Evolutionary conservation across 352 stramenopile genomes (phyloP).

Genomic region (Phytophthora nicotianae): DNA sequence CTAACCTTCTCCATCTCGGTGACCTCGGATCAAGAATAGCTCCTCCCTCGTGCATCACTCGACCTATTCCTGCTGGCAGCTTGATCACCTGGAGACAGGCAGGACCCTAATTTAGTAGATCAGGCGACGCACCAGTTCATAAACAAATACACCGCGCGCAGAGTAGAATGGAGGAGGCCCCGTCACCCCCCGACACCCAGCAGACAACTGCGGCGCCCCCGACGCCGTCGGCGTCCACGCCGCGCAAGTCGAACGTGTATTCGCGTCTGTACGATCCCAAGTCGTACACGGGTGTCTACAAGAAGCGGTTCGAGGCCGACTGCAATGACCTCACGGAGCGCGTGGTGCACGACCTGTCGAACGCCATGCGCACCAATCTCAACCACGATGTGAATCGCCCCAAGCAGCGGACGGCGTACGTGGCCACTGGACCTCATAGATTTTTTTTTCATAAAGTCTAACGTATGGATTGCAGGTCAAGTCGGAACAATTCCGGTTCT

Average conservation of each 20-base stretch:
- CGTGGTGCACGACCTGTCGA: slow-evolving; percentile 58
- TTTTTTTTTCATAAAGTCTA: slow-evolving; percentile 9
- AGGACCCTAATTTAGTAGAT: slow-evolving; percentile 14
- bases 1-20: slow-evolving; percentile 17
- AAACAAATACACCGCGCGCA: slow-evolving; percentile 11
- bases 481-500: slow-evolving; percentile 5
- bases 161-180: slow-evolving; percentile 20
- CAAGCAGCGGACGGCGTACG: slow-evolving; percentile 55
- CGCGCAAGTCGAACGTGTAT: slow-evolving; percentile 52
- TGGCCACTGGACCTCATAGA: neutral
- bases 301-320: slow-evolving; percentile 64
- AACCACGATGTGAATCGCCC: slow-evolving; percentile 54
- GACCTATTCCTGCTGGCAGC: slow-evolving; percentile 15
- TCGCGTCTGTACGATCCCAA: slow-evolving; percentile 59
- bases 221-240: slow-evolving; percentile 12
- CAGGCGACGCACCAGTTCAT: slow-evolving; percentile 9
- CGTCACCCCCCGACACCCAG: slow-evolving; percentile 3
- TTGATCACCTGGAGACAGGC: slow-evolving; percentile 1
- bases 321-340: slow-evolving; percentile 53
- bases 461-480: slow-evolving; percentile 8
- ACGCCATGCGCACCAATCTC: slow-evolving; percentile 60
- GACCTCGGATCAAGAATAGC: slow-evolving; percentile 24
- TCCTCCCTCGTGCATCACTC: neutral
- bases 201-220: slow-evolving; percentile 9
- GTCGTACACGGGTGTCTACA: slow-evolving; percentile 72